A percentile compares a stretch with the other conserved stretches of the same genome.
phyloP scores from a whole-genome alignment of 805 yeast species.

The Schwanniomyces vanrijiae region DNA sequence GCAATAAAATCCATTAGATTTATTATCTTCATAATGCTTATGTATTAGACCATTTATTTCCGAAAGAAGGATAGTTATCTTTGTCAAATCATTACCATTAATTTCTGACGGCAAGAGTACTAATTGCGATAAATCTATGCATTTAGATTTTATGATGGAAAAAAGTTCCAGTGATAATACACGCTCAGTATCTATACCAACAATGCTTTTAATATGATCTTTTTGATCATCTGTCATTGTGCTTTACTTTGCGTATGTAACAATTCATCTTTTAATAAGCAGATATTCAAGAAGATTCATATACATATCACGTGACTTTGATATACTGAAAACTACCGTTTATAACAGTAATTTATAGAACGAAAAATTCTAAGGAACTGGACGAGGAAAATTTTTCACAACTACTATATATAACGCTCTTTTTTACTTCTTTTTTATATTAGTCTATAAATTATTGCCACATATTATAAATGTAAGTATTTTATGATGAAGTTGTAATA shows the following conservation, averaged over 20 bases:
- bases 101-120: conserved; percentile 14
- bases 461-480: background rate
- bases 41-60: conserved; percentile 12
- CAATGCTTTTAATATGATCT: background rate
- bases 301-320: background rate
- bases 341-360: background rate
- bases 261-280: background rate
- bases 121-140: conserved; percentile 27
- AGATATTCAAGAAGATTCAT: background rate
- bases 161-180: conserved; percentile 27
- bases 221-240: background rate
- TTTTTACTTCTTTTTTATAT: background rate
- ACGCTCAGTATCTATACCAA: background rate
- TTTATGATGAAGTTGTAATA: background rate
- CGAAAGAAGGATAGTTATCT: conserved; percentile 9
- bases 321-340: background rate
- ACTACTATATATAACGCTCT: background rate
- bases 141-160: conserved; percentile 25
- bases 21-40: conserved; percentile 9
- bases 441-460: background rate
- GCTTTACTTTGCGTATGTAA: background rate
- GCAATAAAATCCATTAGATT: conserved; percentile 13
- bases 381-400: background rate
- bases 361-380: background rate
- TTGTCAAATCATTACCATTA: conserved; percentile 8